These are phyloP conservation scores for Gymnopilus junonius DNA, from an alignment of 768 basidiomycete genomes.

Conservation along the genomic window DNA sequence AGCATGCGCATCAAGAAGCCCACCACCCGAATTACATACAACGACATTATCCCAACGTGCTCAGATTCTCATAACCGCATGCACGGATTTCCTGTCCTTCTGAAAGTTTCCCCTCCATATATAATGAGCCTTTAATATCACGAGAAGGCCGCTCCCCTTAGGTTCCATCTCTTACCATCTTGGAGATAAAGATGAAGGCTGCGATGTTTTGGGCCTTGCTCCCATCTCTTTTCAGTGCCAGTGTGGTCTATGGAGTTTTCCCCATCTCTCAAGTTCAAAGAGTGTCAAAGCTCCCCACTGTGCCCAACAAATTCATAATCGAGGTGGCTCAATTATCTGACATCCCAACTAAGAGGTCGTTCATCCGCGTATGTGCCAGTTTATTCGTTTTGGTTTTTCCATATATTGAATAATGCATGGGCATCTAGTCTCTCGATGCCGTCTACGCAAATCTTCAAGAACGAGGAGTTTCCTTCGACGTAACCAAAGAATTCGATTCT, in stretches of 20 bases:
- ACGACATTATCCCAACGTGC: conserved; percentile 7
- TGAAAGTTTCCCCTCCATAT: background rate
- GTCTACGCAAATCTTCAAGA: conserved; percentile 53
- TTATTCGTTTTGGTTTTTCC: background rate
- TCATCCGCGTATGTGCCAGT: conserved; percentile 27
- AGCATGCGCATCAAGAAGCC: conserved; percentile 13
- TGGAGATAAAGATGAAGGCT: conserved; percentile 37
- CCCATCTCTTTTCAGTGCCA: conserved; percentile 26
- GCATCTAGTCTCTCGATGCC: conserved; percentile 47
- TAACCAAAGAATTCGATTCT: conserved; percentile 56
- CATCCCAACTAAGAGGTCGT: conserved; percentile 40
- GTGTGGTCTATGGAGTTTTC: conserved; percentile 31
- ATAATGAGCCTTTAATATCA: conserved; percentile 3
- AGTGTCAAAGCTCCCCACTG: conserved; percentile 38
- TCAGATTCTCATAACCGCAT: conserved; percentile 20
- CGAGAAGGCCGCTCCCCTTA: conserved; percentile 1
- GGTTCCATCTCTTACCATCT: background rate
- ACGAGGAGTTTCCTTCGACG: conserved; percentile 46
- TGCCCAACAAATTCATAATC: conserved; percentile 60
- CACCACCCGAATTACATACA: conserved; percentile 8
- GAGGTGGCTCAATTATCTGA: conserved; percentile 50
- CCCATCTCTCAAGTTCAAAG: conserved; percentile 44
- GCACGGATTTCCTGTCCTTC: conserved; percentile 1
- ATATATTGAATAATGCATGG: background rate
- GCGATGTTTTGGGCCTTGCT: conserved; percentile 29